Percentiles rank a stretch among this genome's conserved stretches.
Conservation (phyloP, 2,329 filamentous ascomycete species). For the Aspergillus tanneri region DNA sequence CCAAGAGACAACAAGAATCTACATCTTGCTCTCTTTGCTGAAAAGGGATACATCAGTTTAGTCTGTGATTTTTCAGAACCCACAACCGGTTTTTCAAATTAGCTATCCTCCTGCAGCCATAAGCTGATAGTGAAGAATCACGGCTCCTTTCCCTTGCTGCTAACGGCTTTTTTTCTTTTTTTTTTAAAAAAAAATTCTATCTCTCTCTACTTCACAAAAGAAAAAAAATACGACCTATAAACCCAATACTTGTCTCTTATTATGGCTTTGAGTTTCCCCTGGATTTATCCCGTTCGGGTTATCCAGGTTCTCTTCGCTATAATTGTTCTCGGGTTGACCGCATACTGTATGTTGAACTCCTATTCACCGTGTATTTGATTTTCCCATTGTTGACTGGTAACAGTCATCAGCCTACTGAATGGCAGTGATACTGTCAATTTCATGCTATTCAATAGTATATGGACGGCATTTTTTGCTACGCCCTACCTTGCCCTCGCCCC, state of each 20-base stretch:
- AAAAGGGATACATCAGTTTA: too few species aligned
- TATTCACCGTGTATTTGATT: not conserved
- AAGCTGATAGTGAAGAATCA: too few species aligned
- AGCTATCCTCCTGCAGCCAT: too few species aligned
- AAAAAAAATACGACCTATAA: too few species aligned
- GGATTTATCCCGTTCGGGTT: slow-evolving; percentile 58
- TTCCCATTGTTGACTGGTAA: not conserved
- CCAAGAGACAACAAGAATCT: too few species aligned
- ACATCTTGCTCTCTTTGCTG: too few species aligned
- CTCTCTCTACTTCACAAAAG: not conserved
- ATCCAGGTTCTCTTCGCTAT: slow-evolving; percentile 67
- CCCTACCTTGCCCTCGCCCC: slow-evolving; percentile 69
- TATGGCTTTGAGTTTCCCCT: slow-evolving; percentile 23
- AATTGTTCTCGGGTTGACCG: slow-evolving; percentile 72
- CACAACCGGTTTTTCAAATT: too few species aligned
- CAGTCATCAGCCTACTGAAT: slow-evolving; percentile 56
- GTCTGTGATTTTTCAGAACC: too few species aligned
- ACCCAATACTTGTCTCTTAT: not conserved
- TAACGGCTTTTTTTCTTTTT: too few species aligned
- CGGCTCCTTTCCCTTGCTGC: too few species aligned
- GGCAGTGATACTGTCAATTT: slow-evolving; percentile 66
- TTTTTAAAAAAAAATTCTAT: not conserved
- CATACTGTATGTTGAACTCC: slow-evolving; percentile 59
- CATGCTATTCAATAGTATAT: slow-evolving; percentile 74
- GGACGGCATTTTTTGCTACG: slow-evolving; percentile 68